Conservation (phyloP, 306 rosid species). For the Cucurbita argyrosperma region DNA sequence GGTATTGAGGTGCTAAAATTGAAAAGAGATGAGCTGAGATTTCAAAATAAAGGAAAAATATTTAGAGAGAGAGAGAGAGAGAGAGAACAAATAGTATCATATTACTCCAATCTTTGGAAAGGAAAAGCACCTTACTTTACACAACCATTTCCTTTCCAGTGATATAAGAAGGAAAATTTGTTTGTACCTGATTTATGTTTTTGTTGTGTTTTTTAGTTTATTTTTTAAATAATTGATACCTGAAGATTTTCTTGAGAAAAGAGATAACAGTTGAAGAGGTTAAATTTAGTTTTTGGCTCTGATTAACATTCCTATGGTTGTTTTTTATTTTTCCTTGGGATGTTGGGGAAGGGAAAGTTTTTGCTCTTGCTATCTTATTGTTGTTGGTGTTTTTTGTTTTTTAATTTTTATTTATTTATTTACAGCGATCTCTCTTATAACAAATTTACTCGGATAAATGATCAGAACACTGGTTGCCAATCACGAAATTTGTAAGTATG, state of each 20-base stretch:
- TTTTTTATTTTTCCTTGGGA: background rate
- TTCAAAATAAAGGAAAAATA: background rate
- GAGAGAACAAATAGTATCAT: background rate
- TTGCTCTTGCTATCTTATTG: background rate
- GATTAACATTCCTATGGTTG: background rate
- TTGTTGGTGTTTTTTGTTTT: background rate
- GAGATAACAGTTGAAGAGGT: background rate
- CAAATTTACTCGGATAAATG: conserved; percentile 14
- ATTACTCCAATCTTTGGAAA: background rate
- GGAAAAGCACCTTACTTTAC: background rate
- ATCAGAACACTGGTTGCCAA: background rate
- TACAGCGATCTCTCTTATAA: conserved; percentile 45
- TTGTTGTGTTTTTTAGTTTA: background rate
- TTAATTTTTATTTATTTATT: background rate
- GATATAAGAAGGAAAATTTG: background rate
- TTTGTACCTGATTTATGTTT: background rate
- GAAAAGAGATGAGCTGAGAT: background rate
- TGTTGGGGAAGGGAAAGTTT: background rate
- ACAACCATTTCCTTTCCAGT: background rate
- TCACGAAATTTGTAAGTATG: conserved; percentile 1
- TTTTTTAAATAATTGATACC: background rate
- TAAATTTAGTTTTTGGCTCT: background rate
- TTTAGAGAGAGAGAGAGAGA: background rate
- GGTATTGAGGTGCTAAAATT: background rate
- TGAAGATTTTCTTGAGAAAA: background rate